Conservation (phyloP, 2,329 filamentous ascomycete species). For the Trichophyton benhamiae region DNA sequence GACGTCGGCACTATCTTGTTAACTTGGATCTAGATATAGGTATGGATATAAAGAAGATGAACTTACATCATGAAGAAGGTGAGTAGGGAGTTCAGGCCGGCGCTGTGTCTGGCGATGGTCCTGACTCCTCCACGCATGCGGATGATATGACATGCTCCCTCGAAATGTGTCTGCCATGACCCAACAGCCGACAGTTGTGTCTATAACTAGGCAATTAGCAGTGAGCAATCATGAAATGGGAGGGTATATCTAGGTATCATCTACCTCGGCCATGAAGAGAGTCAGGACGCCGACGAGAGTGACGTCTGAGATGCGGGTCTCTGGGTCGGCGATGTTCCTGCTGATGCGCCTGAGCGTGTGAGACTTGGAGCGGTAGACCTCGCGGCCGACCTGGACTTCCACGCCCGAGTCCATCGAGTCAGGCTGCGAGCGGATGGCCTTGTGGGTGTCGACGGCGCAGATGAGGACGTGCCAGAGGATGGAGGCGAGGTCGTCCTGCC, state of each 20-base stretch:
- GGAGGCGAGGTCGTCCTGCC: constrained; percentile 11
- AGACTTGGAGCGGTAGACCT: constrained; percentile 13
- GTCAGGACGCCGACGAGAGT: constrained; percentile 12
- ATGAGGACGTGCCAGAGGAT: constrained; percentile 11
- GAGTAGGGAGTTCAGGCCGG: constrained; percentile 5
- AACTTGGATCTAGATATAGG: background rate
- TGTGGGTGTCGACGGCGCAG: constrained; percentile 12
- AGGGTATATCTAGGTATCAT: no score
- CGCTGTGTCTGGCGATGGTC: constrained; percentile 7
- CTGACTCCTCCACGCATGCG: constrained; percentile 14
- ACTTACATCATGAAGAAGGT: constrained; percentile 14
- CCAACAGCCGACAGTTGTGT: constrained; percentile 11
- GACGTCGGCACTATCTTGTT: constrained; percentile 10
- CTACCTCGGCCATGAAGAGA: constrained; percentile 12
- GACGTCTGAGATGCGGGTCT: constrained; percentile 9
- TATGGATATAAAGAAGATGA: no score
- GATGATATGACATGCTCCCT: constrained; percentile 15
- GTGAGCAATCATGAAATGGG: background rate
- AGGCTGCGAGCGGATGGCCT: constrained; percentile 10
- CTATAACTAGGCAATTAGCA: constrained; percentile 6
- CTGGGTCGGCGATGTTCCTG: constrained; percentile 7
- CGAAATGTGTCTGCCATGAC: constrained; percentile 15
- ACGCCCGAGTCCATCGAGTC: background rate
- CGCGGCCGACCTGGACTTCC: constrained; percentile 7
- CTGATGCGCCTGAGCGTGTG: constrained; percentile 7